Evolutionary conservation across 306 rosid species (phyloP).

Genomic region (Vachellia pachyceras): DNA sequence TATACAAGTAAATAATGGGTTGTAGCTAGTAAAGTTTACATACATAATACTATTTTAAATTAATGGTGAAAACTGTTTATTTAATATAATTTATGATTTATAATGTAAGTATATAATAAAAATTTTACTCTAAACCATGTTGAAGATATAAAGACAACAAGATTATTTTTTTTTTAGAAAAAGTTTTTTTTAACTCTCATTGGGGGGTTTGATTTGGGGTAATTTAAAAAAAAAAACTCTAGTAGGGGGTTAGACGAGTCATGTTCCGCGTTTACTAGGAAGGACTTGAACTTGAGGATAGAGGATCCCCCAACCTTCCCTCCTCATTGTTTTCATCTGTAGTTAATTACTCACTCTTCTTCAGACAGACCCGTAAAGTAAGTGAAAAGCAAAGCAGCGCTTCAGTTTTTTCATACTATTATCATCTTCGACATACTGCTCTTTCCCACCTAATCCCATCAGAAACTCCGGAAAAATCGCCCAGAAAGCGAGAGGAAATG

Average conservation of each 20-base stretch:
- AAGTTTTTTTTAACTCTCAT: no score
- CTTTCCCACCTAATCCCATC: slow-evolving; percentile 54
- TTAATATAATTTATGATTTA: no score
- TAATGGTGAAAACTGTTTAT: no score
- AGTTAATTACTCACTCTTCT: neutral
- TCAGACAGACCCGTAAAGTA: slow-evolving; percentile 32
- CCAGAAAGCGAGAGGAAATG: slow-evolving; percentile 1
- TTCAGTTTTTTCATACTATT: slow-evolving; percentile 16
- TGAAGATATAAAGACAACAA: no score
- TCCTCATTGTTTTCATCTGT: neutral
- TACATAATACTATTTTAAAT: no score
- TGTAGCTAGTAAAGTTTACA: no score
- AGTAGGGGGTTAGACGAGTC: slow-evolving; percentile 18
- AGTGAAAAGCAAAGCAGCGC: slow-evolving; percentile 51
- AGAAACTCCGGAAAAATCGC: neutral
- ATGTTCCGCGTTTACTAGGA: neutral
- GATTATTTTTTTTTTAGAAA: no score
- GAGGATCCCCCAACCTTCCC: slow-evolving; percentile 31
- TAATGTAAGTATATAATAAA: no score
- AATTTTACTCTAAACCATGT: no score
- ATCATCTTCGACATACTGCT: slow-evolving; percentile 32
- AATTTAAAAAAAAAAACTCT: neutral
- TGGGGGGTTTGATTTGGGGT: no score
- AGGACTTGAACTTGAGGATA: slow-evolving; percentile 14
- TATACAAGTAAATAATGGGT: no score